A percentile compares a stretch with the other conserved stretches of the same genome.
Evolutionary conservation across 2,329 filamentous ascomycete species (phyloP).

Genomic region (Aaosphaeria pasadenensis): DNA sequence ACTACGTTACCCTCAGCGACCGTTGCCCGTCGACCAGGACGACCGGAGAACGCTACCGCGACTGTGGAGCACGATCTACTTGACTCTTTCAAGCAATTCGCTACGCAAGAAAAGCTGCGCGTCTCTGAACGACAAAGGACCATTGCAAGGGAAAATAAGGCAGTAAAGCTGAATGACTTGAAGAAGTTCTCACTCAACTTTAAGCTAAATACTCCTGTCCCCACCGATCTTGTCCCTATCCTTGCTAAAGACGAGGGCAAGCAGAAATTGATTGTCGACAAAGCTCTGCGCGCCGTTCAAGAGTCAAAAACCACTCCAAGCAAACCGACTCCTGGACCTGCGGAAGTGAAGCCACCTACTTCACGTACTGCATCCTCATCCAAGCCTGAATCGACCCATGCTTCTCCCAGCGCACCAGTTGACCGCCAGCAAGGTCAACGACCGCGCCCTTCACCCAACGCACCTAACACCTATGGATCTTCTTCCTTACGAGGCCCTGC

Average conservation of each 20-base stretch:
- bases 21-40: conserved; percentile 35
- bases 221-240: conserved; percentile 86
- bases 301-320: conserved; percentile 40
- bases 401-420: conserved; percentile 24
- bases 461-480: conserved; percentile 40
- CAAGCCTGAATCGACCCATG: conserved; percentile 28
- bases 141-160: conserved; percentile 69
- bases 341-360: conserved; percentile 24
- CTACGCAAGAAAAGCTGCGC: conserved; percentile 59
- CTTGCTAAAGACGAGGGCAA: conserved; percentile 95
- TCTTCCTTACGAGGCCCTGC: conserved; percentile 42
- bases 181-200: conserved; percentile 94
- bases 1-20: conserved; percentile 13
- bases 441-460: conserved; percentile 32
- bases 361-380: conserved; percentile 26
- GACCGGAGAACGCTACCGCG: conserved; percentile 53
- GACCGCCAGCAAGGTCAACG: conserved; percentile 50
- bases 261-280: conserved; percentile 88
- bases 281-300: conserved; percentile 74
- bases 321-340: conserved; percentile 35
- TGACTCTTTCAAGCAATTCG: conserved; percentile 64
- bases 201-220: conserved; percentile 90
- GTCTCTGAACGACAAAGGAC: conserved; percentile 55
- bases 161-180: conserved; percentile 87
- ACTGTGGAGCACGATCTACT: conserved; percentile 61